Evolutionary conservation across 306 rosid species (phyloP).

Genomic region (Pyrus betulifolia): DNA sequence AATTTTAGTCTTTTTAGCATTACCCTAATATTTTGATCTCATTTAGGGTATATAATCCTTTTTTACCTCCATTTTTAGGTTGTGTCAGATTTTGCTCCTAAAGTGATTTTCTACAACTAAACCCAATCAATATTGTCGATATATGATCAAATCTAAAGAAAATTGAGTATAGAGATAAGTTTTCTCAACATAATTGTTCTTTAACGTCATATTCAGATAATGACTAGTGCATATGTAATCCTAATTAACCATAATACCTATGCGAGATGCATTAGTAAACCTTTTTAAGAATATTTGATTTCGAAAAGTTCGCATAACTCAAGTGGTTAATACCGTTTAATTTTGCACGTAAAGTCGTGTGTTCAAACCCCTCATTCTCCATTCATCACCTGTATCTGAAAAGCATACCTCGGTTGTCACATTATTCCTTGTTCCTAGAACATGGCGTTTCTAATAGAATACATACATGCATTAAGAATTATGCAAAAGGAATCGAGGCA

Average conservation of each 20-base stretch:
- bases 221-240: too few species aligned
- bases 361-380: neutral
- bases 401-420: neutral
- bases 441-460: neutral
- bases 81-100: neutral
- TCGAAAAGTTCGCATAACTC: too few species aligned
- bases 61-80: neutral
- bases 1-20: fast-evolving
- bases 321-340: too few species aligned
- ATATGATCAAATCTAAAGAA: neutral
- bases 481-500: slow-evolving; percentile 5
- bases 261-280: neutral
- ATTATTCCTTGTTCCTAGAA: neutral
- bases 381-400: too few species aligned
- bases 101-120: neutral
- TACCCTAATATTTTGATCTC: too few species aligned
- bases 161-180: neutral
- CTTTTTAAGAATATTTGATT: too few species aligned
- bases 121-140: too few species aligned
- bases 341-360: too few species aligned
- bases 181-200: fast-evolving
- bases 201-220: too few species aligned
- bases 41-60: neutral
- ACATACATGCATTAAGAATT: neutral
- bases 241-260: neutral